A percentile compares a stretch with the other conserved stretches of the same genome.
These are phyloP conservation scores for Neocatenulostroma microsporum DNA, from an alignment of 2,329 filamentous ascomycete genomes.

Conservation along the genomic window DNA sequence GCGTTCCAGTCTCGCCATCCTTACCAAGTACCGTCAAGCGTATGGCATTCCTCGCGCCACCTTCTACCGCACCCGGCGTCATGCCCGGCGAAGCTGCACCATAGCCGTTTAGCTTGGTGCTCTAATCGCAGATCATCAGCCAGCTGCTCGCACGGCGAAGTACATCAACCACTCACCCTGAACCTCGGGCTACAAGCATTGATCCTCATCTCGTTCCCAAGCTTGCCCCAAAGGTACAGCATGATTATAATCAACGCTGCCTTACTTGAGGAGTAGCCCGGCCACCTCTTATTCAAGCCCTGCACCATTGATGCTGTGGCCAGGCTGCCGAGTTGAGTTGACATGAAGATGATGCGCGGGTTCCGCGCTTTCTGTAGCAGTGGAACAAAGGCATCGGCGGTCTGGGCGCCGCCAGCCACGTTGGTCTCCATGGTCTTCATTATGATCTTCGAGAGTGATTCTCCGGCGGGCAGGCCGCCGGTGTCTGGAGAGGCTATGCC, in stretches of 20 bases:
- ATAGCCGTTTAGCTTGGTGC: slow-evolving; percentile 6
- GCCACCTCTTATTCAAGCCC: slow-evolving; percentile 8
- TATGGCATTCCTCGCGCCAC: slow-evolving; percentile 12
- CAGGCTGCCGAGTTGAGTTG: slow-evolving; percentile 15
- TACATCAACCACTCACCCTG: slow-evolving; percentile 13
- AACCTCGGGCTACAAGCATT: slow-evolving; percentile 12
- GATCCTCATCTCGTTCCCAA: slow-evolving; percentile 7
- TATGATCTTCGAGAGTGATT: slow-evolving; percentile 4
- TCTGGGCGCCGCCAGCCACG: slow-evolving; percentile 18
- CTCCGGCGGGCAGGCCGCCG: not conserved
- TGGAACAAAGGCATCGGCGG: slow-evolving; percentile 20
- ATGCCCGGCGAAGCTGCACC: slow-evolving; percentile 8
- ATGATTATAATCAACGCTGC: slow-evolving; percentile 13
- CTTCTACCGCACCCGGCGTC: slow-evolving; percentile 8
- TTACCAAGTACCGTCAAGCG: slow-evolving; percentile 10
- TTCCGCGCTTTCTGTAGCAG: slow-evolving; percentile 15
- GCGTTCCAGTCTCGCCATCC: slow-evolving; percentile 11
- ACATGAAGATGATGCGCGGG: slow-evolving; percentile 20
- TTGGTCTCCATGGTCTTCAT: slow-evolving; percentile 19
- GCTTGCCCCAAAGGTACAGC: slow-evolving; percentile 7
- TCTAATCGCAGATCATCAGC: too few species aligned
- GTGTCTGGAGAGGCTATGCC: slow-evolving; percentile 16
- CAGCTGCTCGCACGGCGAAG: too few species aligned
- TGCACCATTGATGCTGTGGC: not conserved
- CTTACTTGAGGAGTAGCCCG: slow-evolving; percentile 11